Conservation (phyloP, 1,139 yeast genomes). For the Kodamaea alishanica region DNA sequence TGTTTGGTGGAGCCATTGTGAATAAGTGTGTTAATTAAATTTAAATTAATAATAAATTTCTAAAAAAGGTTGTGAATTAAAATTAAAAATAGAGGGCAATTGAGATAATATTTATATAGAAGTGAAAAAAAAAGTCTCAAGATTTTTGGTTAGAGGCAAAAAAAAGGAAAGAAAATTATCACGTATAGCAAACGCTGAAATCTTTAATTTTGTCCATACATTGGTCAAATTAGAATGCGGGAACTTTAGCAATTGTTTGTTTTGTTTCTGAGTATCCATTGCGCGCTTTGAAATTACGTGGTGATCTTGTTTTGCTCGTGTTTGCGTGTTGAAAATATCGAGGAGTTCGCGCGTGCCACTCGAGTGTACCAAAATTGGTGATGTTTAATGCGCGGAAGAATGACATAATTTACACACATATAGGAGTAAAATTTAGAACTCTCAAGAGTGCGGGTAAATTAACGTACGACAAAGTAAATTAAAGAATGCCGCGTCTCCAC, state of each 20-base stretch:
- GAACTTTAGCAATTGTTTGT: too few species aligned
- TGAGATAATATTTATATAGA: slow-evolving; percentile 54
- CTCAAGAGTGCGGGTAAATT: not conserved
- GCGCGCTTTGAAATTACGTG: not conserved
- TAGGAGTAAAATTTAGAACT: slow-evolving; percentile 4
- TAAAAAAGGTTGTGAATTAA: slow-evolving; percentile 12
- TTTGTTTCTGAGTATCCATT: not conserved
- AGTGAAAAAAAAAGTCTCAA: slow-evolving; percentile 34
- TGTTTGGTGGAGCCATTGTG: slow-evolving; percentile 75
- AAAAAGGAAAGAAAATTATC: not conserved
- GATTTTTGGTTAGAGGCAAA: not conserved
- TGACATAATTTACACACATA: slow-evolving; percentile 7
- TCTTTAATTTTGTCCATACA: too few species aligned
- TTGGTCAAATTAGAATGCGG: too few species aligned
- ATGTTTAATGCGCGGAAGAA: slow-evolving; percentile 1
- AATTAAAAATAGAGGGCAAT: slow-evolving; percentile 29
- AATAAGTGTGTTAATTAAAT: slow-evolving; percentile 11
- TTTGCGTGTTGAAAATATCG: too few species aligned
- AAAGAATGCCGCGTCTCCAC: not conserved
- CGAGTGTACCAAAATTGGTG: not conserved
- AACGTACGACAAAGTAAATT: not conserved
- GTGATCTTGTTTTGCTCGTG: too few species aligned
- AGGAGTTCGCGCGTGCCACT: not conserved
- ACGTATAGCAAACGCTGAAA: too few species aligned
- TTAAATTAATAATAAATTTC: not conserved